phyloP scores from a whole-genome alignment of 139 green algal species.

The Asterochloris erici region DNA sequence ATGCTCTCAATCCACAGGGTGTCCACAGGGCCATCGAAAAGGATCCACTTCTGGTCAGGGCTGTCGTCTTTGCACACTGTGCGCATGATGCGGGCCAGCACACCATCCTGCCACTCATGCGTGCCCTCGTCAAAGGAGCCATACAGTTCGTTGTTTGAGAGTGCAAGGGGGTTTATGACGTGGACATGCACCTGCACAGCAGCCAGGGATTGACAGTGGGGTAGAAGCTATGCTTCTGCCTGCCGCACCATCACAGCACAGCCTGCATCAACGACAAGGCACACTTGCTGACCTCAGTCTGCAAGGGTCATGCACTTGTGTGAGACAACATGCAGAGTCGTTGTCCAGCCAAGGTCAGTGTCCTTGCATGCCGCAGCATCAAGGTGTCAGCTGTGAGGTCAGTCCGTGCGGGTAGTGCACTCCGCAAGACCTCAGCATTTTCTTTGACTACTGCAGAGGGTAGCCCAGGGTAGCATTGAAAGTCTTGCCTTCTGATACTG shows the following conservation, averaged over 20 bases:
- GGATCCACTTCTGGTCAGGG: constrained; percentile 37
- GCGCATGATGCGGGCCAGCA: constrained; percentile 62
- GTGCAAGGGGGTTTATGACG: constrained; percentile 65
- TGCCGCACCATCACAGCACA: neutral
- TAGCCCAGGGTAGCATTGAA: neutral
- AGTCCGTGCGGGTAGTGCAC: neutral
- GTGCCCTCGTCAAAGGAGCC: constrained; percentile 61
- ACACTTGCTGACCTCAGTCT: too few relatives aligned
- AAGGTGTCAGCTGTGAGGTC: too few relatives aligned
- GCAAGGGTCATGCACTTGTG: too few relatives aligned
- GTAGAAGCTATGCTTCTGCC: too few relatives aligned
- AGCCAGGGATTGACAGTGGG: neutral
- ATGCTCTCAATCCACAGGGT: constrained; percentile 67
- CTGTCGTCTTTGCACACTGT: constrained; percentile 31
- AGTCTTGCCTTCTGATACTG: constrained; percentile 55
- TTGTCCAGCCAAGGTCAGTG: too few relatives aligned
- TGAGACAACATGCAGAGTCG: too few relatives aligned
- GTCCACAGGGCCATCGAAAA: constrained; percentile 57
- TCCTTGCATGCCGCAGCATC: too few relatives aligned
- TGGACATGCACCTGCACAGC: constrained; percentile 67
- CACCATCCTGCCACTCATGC: constrained; percentile 70
- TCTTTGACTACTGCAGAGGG: neutral
- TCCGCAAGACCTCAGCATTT: neutral
- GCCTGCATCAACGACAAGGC: neutral
- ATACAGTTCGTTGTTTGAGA: constrained; percentile 80